Percentiles rank a stretch among this genome's conserved stretches.
These are phyloP conservation scores for Nyctanthes arbortristis DNA, from an alignment of 257 asterid species.

Conservation along the genomic window DNA sequence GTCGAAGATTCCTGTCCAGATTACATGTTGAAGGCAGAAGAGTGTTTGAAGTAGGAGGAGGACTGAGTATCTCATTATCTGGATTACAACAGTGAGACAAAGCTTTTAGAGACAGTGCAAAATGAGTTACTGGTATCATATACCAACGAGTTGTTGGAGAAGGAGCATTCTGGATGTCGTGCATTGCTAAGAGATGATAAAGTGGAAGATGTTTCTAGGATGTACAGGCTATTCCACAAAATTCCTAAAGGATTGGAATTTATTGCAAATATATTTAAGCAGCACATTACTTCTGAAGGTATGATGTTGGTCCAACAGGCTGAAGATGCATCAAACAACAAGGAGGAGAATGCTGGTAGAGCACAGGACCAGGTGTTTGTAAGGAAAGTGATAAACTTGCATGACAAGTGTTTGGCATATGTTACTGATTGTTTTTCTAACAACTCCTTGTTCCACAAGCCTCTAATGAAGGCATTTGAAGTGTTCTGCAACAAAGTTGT, in stretches of 20 bases:
- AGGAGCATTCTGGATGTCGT: conserved; percentile 65
- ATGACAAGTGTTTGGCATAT: conserved; percentile 45
- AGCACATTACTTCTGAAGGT: conserved; percentile 61
- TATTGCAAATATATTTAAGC: conserved; percentile 43
- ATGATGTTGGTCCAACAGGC: conserved; percentile 53
- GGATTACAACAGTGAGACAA: conserved; percentile 48
- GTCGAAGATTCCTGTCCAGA: conserved; percentile 61
- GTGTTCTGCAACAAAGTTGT: conserved; percentile 52
- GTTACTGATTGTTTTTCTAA: conserved; percentile 44
- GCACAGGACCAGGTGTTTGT: conserved; percentile 55
- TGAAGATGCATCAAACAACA: conserved; percentile 45
- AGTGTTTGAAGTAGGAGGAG: conserved; percentile 55
- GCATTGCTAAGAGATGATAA: conserved; percentile 58
- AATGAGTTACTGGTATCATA: conserved; percentile 41
- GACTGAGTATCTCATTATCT: conserved; percentile 54
- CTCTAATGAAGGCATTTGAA: conserved; percentile 60
- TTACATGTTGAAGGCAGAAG: conserved; percentile 66
- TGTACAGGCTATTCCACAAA: conserved; percentile 52
- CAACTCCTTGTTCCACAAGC: conserved; percentile 47
- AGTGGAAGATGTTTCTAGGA: conserved; percentile 62
- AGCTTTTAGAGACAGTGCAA: conserved; percentile 50
- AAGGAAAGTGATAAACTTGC: conserved; percentile 45
- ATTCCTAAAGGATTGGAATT: conserved; percentile 42
- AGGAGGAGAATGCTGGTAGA: conserved; percentile 44
- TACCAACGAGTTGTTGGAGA: conserved; percentile 48